phyloP scores from a whole-genome alignment of 2,329 filamentous ascomycete species.

The Nakataea oryzae region DNA sequence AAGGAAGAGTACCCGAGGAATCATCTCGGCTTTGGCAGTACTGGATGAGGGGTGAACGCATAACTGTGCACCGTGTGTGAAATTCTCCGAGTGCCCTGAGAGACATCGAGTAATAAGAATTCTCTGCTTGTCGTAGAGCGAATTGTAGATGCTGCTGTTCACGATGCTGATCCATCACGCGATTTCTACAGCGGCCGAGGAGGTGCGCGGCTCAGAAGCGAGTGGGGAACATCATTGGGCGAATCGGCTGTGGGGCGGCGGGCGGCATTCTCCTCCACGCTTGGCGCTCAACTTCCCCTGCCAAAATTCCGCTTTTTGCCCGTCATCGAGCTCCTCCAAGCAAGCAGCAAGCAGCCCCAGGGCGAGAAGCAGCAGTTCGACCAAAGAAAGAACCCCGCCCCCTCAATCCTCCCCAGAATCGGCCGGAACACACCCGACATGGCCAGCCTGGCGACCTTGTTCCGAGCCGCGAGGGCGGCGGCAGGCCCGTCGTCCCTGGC shows the following conservation, averaged over 20 bases:
- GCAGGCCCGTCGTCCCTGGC: not conserved
- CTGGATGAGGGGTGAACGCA: too few relatives aligned
- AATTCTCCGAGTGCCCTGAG: too few relatives aligned
- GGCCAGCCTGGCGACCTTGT: not conserved
- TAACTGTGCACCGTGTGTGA: too few relatives aligned
- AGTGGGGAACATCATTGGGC: not conserved
- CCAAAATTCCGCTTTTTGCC: not conserved
- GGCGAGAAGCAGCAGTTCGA: not conserved
- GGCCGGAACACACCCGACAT: not conserved
- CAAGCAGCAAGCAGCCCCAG: not conserved
- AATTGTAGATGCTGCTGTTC: too few relatives aligned
- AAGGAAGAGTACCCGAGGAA: too few relatives aligned
- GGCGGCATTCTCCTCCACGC: not conserved
- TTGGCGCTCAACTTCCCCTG: too few relatives aligned
- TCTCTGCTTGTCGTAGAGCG: too few relatives aligned
- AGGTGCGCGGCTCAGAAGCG: too few relatives aligned
- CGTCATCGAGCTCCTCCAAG: not conserved
- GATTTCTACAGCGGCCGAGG: too few relatives aligned
- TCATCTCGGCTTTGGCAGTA: too few relatives aligned
- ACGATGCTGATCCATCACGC: not conserved
- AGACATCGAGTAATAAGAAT: too few relatives aligned
- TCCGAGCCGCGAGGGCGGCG: not conserved
- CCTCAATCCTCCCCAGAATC: too few relatives aligned
- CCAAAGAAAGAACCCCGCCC: not conserved
- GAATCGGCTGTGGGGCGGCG: not conserved